Base-by-base conservation (phyloP, 1,284 basidiomycete species). In the Cryptococcus amylolentus region DNA sequence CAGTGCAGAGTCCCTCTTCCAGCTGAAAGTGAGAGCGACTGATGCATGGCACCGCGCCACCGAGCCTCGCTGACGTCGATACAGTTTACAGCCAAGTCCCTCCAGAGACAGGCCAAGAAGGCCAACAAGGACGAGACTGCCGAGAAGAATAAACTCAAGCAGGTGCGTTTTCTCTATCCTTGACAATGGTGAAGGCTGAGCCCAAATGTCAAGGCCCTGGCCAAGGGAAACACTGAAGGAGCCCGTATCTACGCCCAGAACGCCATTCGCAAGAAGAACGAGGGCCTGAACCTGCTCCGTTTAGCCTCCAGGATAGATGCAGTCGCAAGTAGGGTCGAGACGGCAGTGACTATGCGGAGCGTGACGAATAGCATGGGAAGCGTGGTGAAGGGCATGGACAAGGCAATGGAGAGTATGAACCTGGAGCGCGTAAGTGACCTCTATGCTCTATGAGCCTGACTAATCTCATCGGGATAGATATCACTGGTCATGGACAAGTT, bases 401-500 rank as follows among this genome's bases (percentile, higher is more conserved):
- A 88, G 73, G 96, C 96, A 5, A 98, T 98, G 96, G 90, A 97
- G 72, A 90, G 84, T 77, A 98, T 99, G 96, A 98, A 99, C 79
- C 84, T 98, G 51, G 96, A 98, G 71, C 82, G 88, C 75, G 94
- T 93, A 70, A 70, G 86, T 81, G 31, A 10, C 31, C 16, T 23
- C 28, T 9, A 23, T 41, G 35, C n/a, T 41, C 8, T 27, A 13
- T 41, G 14, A 16, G n/a, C 46, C 16, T 20, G 23, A 14, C 49
- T 23, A 3, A 27, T 31, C 14, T 23, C 16, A 9, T 27, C 18
- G 12, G 10, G 7, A n/a, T 68, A 98, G 94, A 98, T 99, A 77
- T 95, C 96, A 12, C 78, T 91, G 60, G 92, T 98, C 16, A 98
- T 99, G 96, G 96, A 98, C 80, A 98, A 95, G 80, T 99, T 99